A percentile compares a stretch with the other conserved stretches of the same genome.
These are phyloP conservation scores for Aspergillus udagawae DNA, from an alignment of 2,329 filamentous ascomycete genomes.

Conservation along the genomic window DNA sequence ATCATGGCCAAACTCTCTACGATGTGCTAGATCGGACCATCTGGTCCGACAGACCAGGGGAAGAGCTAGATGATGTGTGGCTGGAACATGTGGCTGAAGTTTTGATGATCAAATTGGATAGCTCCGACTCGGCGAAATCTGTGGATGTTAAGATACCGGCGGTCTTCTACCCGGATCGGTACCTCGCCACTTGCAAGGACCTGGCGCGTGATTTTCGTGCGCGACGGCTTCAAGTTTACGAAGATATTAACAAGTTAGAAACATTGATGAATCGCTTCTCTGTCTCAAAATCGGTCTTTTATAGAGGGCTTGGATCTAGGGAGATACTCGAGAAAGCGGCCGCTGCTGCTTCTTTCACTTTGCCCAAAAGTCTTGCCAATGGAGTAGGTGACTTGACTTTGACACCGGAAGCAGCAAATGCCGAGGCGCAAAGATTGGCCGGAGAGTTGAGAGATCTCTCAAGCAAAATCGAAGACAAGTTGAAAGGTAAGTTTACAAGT, in stretches of 20 bases:
- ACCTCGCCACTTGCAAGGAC: constrained; percentile 50
- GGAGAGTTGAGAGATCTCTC: constrained; percentile 34
- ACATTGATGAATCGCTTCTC: constrained; percentile 29
- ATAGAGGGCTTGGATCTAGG: constrained; percentile 22
- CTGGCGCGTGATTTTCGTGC: constrained; percentile 46
- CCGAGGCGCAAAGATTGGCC: constrained; percentile 26
- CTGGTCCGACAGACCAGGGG: constrained; percentile 42
- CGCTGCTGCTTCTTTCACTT: constrained; percentile 22
- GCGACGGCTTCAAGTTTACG: constrained; percentile 30
- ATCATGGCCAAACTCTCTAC: constrained; percentile 46
- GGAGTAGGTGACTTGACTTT: constrained; percentile 8
- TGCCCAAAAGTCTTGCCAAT: constrained; percentile 20
- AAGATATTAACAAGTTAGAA: constrained; percentile 32
- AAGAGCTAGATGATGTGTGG: constrained; percentile 43
- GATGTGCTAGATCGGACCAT: constrained; percentile 51
- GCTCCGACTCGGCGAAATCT: constrained; percentile 29
- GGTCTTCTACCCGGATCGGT: constrained; percentile 57
- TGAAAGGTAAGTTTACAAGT: constrained; percentile 28
- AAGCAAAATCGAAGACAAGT: constrained; percentile 38
- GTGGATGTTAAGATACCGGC: constrained; percentile 51
- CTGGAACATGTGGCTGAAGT: constrained; percentile 51
- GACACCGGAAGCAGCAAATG: constrained; percentile 15
- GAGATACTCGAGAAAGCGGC: constrained; percentile 36
- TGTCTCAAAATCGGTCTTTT: constrained; percentile 13
- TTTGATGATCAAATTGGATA: constrained; percentile 48